Conservation (phyloP, 1,284 basidiomycete species). For the Apiotrichum gracile region DNA sequence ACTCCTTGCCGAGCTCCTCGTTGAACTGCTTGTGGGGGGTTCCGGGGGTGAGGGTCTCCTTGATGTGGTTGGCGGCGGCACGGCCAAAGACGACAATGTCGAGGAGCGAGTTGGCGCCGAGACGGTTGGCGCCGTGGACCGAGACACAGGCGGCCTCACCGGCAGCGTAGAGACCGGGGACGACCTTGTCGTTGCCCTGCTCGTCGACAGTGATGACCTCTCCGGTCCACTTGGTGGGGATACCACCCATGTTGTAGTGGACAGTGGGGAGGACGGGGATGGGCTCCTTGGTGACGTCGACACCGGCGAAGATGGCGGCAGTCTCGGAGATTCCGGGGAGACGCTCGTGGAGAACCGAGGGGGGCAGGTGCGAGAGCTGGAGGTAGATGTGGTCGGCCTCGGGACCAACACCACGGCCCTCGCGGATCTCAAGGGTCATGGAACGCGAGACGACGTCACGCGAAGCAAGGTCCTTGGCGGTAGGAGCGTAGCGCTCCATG, state of each 20-base stretch:
- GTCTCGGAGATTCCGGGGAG: slow-evolving; percentile 99
- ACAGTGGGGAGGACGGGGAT: slow-evolving; percentile 95
- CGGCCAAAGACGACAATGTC: slow-evolving; percentile 99
- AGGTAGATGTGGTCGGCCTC: slow-evolving; percentile 98
- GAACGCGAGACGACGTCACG: slow-evolving; percentile 99
- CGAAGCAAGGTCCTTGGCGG: slow-evolving; percentile 98
- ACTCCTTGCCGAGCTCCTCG: slow-evolving; percentile 78
- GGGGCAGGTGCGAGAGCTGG: slow-evolving; percentile 94
- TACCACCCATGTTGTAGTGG: slow-evolving; percentile 98
- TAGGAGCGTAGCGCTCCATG: slow-evolving; percentile 99
- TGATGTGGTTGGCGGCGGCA: slow-evolving; percentile 97
- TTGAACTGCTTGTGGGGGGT: slow-evolving; percentile 86
- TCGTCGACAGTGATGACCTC: slow-evolving; percentile 85
- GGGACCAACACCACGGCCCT: slow-evolving; percentile 97
- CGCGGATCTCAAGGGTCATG: slow-evolving; percentile 98
- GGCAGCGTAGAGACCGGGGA: slow-evolving; percentile 96
- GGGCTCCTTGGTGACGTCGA: slow-evolving; percentile 99
- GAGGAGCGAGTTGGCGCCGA: slow-evolving; percentile 97
- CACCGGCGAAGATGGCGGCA: slow-evolving; percentile 96
- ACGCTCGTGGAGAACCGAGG: slow-evolving; percentile 93
- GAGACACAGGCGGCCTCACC: slow-evolving; percentile 99
- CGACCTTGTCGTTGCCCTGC: slow-evolving; percentile 85
- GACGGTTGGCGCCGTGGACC: slow-evolving; percentile 98
- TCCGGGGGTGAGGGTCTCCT: slow-evolving; percentile 80
- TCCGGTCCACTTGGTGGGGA: slow-evolving; percentile 97